Conservation (phyloP, 2,329 filamentous ascomycete genomes). For the Fusarium nygamai region DNA sequence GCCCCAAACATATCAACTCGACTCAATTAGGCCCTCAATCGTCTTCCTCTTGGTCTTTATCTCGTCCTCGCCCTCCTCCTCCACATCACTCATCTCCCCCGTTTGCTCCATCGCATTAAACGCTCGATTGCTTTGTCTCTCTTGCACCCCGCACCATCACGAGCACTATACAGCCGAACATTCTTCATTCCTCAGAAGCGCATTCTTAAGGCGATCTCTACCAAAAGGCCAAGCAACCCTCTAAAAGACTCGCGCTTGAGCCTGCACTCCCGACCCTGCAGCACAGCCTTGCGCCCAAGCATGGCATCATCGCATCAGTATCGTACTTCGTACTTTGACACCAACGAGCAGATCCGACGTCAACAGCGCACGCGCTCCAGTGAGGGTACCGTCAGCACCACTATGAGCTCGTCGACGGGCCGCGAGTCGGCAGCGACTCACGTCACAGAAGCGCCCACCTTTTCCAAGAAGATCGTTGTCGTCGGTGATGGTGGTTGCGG, state of each 20-base stretch:
- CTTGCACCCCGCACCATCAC: constrained; percentile 33
- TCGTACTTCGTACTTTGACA: constrained; percentile 64
- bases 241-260: constrained; percentile 33
- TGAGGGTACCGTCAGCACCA: constrained; percentile 90
- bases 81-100: constrained; percentile 3
- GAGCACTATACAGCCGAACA: constrained; percentile 12
- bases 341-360: constrained; percentile 53
- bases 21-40: neutral
- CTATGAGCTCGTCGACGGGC: constrained; percentile 78
- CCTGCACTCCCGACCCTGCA: constrained; percentile 22
- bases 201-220: constrained; percentile 2
- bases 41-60: neutral
- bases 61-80: constrained; percentile 1
- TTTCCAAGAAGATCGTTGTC: constrained; percentile 99
- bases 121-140: constrained; percentile 11
- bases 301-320: constrained; percentile 66
- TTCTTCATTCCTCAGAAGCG: neutral
- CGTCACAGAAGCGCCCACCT: constrained; percentile 88
- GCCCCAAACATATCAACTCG: constrained; percentile 15
- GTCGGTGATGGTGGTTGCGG: constrained; percentile 98
- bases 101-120: constrained; percentile 27
- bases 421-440: constrained; percentile 83
- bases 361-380: constrained; percentile 74
- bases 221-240: constrained; percentile 20
- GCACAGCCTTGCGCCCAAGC: constrained; percentile 40